Evolutionary conservation across 805 yeast genomes (phyloP).

Genomic region (Candida broadrunensis): DNA sequence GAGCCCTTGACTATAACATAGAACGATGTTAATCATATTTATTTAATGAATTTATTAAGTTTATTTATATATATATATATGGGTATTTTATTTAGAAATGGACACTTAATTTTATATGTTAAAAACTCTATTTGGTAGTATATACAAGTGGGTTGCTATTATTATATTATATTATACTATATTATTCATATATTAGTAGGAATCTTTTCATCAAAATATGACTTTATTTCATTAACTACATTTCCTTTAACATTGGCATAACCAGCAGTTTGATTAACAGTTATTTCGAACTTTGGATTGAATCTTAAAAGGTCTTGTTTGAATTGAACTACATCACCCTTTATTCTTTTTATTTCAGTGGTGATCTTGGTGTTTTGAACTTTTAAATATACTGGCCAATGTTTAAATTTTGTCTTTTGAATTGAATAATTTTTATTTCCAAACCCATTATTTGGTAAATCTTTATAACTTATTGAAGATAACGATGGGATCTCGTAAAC

Average conservation of each 20-base stretch:
- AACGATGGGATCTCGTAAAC: constrained; percentile 28
- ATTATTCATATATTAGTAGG: not conserved
- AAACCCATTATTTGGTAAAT: constrained; percentile 31
- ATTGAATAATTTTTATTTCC: constrained; percentile 39
- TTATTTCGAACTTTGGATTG: constrained; percentile 45
- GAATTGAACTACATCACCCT: constrained; percentile 65
- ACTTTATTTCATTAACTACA: constrained; percentile 27
- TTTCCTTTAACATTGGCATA: constrained; percentile 41
- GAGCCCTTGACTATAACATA: too few relatives aligned
- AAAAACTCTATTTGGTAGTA: not conserved
- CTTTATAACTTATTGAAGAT: constrained; percentile 18
- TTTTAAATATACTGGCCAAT: constrained; percentile 80
- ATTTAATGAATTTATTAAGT: too few relatives aligned
- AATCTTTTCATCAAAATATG: constrained; percentile 17
- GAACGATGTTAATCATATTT: too few relatives aligned
- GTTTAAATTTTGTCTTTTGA: constrained; percentile 56
- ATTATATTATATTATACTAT: not conserved
- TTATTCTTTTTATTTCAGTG: constrained; percentile 70
- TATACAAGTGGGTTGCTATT: not conserved
- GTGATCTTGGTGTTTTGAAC: constrained; percentile 59
- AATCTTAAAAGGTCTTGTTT: constrained; percentile 60
- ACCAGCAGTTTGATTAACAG: constrained; percentile 31
- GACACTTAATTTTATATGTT: not conserved
- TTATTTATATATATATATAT: too few relatives aligned
- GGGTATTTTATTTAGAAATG: too few relatives aligned